Conservation (phyloP, 2,329 filamentous ascomycete species). For the Talaromyces funiculosus region DNA sequence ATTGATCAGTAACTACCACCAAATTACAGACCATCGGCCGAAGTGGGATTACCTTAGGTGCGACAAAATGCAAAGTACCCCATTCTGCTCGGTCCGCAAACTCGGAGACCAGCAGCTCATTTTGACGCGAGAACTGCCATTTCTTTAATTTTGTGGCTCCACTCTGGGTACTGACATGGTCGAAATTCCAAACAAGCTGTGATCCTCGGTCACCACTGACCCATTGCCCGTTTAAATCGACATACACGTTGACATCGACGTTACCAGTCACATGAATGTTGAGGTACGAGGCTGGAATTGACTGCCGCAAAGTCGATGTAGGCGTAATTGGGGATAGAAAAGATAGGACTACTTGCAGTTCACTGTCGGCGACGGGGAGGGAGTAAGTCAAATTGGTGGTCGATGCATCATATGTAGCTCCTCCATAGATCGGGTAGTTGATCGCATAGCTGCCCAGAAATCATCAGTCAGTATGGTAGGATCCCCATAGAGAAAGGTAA, state of each 20-base stretch:
- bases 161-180: constrained; percentile 37
- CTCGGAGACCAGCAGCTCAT: constrained; percentile 68
- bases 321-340: constrained; percentile 74
- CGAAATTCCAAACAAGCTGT: constrained; percentile 64
- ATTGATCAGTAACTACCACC: background rate
- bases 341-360: constrained; percentile 53
- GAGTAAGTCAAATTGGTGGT: constrained; percentile 64
- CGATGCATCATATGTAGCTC: constrained; percentile 62
- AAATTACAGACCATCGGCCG: background rate
- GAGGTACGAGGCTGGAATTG: constrained; percentile 75
- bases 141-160: constrained; percentile 37
- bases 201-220: constrained; percentile 68
- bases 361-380: constrained; percentile 44
- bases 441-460: constrained; percentile 46
- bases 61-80: constrained; percentile 74
- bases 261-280: constrained; percentile 63
- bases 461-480: constrained; percentile 10
- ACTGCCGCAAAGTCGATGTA: constrained; percentile 72
- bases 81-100: constrained; percentile 71
- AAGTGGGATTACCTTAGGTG: constrained; percentile 46
- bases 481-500: background rate
- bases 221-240: constrained; percentile 72
- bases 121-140: constrained; percentile 39
- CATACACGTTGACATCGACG: constrained; percentile 57
- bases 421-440: constrained; percentile 54